Conservation (phyloP, 768 basidiomycete species). For the Termitomyces sp. region DNA sequence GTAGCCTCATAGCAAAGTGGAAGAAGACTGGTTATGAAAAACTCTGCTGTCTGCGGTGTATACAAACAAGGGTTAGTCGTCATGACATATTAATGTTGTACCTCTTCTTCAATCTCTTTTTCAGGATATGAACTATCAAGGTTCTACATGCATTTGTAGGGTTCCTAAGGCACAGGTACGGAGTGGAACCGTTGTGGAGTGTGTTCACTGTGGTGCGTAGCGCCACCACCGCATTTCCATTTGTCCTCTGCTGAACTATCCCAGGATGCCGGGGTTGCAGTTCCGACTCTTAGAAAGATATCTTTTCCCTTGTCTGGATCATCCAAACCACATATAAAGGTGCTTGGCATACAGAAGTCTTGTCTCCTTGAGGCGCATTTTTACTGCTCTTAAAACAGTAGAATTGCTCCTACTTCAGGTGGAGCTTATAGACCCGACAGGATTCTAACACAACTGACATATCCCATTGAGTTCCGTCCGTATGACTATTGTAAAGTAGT, state of each 20-base stretch:
- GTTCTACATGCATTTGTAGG: conserved; percentile 95
- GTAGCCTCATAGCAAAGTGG: conserved; percentile 96
- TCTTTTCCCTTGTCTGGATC: neutral
- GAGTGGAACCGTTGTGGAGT: conserved; percentile 88
- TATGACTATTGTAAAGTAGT: neutral
- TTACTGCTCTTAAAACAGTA: neutral
- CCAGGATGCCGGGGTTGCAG: conserved; percentile 88
- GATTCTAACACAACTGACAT: neutral
- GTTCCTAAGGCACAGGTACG: conserved; percentile 94
- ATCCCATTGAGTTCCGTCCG: neutral
- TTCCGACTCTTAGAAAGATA: conserved; percentile 62
- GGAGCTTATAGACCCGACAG: neutral
- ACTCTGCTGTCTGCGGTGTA: conserved; percentile 93
- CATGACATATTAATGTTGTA: conserved; percentile 6
- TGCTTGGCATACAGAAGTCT: neutral
- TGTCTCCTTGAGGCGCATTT: neutral
- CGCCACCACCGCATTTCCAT: neutral
- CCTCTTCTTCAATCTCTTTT: neutral
- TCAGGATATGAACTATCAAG: conserved; percentile 99
- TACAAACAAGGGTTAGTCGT: conserved; percentile 74
- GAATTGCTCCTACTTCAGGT: neutral
- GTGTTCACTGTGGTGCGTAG: conserved; percentile 89
- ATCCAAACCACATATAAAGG: neutral
- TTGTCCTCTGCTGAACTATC: conserved; percentile 8
- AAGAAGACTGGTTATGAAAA: conserved; percentile 99